A percentile compares a stretch with the other conserved stretches of the same genome.
These are phyloP conservation scores for Polysphondylium violaceum DNA, from an alignment of 78 protist genomes.

Conservation along the genomic window DNA sequence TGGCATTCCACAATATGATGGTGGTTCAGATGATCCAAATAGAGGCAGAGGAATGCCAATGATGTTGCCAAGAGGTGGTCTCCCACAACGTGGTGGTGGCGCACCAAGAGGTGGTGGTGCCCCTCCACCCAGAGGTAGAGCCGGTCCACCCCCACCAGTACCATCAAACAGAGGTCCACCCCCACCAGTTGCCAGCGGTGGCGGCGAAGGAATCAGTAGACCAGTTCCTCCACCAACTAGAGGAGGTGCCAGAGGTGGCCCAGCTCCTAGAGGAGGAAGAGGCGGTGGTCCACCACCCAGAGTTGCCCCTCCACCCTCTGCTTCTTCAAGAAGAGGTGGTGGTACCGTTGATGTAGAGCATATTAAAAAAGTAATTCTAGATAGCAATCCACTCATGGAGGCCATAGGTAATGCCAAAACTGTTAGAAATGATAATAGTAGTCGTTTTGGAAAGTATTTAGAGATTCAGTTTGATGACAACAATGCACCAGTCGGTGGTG, in stretches of 20 bases:
- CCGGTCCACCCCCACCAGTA: constrained; percentile 56
- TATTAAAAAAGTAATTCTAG: constrained; percentile 72
- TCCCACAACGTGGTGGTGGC: constrained; percentile 29
- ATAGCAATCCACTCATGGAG: constrained; percentile 94
- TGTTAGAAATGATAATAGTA: constrained; percentile 93
- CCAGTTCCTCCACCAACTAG: constrained; percentile 35
- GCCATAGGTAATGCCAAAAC: constrained; percentile 98
- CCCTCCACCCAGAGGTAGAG: constrained; percentile 48
- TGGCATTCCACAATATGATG: constrained; percentile 60
- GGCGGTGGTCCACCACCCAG: constrained; percentile 60
- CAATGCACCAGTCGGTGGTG: constrained; percentile 81
- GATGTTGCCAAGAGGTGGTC: constrained; percentile 39
- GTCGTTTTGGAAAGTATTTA: constrained; percentile 92
- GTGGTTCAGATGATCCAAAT: constrained; percentile 35
- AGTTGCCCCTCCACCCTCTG: neutral
- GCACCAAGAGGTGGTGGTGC: constrained; percentile 46
- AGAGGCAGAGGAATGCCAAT: neutral
- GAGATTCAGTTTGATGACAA: constrained; percentile 83
- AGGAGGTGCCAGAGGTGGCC: constrained; percentile 40
- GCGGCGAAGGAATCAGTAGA: constrained; percentile 11
- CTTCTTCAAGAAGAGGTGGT: constrained; percentile 19
- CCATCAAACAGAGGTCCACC: constrained; percentile 15
- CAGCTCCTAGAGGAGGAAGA: constrained; percentile 22
- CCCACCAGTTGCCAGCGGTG: constrained; percentile 9
- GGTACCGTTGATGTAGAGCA: constrained; percentile 53